phyloP scores from a whole-genome alignment of 2,329 filamentous ascomycete species.

The Dothideomycetidae sp. region DNA sequence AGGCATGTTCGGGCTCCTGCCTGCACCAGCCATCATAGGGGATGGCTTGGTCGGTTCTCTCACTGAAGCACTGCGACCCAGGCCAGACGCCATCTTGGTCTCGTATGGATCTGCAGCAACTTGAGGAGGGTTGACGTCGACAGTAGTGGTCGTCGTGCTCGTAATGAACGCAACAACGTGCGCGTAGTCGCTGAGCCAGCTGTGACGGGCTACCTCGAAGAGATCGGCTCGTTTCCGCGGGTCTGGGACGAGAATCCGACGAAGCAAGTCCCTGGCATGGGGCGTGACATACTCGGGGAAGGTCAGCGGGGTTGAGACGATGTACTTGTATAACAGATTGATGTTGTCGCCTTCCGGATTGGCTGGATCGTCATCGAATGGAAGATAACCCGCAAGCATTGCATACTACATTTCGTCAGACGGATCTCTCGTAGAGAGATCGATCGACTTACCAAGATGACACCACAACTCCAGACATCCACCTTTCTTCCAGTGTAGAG shows the following conservation, averaged over 20 bases:
- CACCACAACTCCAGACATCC: constrained; percentile 97
- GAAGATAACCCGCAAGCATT: constrained; percentile 94
- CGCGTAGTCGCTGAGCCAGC: constrained; percentile 95
- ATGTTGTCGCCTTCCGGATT: constrained; percentile 99
- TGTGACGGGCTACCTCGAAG: constrained; percentile 94
- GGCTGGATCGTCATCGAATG: constrained; percentile 94
- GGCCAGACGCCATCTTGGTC: constrained; percentile 30
- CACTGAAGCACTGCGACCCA: constrained; percentile 83
- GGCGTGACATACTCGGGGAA: constrained; percentile 98
- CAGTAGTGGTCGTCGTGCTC: constrained; percentile 77
- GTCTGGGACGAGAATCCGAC: constrained; percentile 88
- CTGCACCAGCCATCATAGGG: constrained; percentile 37
- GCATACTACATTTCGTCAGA: constrained; percentile 55
- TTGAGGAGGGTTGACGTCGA: constrained; percentile 70
- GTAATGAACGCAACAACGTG: constrained; percentile 95
- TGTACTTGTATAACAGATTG: constrained; percentile 98
- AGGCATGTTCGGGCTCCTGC: constrained; percentile 18
- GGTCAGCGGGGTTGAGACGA: constrained; percentile 88
- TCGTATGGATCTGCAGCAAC: constrained; percentile 32
- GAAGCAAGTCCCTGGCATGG: constrained; percentile 80
- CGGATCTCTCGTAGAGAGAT: constrained; percentile 3
- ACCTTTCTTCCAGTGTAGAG: constrained; percentile 95
- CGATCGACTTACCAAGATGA: constrained; percentile 65
- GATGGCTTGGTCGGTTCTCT: constrained; percentile 65
- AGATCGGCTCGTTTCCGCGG: constrained; percentile 87